Conservation (phyloP, 2,329 filamentous ascomycete genomes). For the Stagonosporopsis chrysanthemi region DNA sequence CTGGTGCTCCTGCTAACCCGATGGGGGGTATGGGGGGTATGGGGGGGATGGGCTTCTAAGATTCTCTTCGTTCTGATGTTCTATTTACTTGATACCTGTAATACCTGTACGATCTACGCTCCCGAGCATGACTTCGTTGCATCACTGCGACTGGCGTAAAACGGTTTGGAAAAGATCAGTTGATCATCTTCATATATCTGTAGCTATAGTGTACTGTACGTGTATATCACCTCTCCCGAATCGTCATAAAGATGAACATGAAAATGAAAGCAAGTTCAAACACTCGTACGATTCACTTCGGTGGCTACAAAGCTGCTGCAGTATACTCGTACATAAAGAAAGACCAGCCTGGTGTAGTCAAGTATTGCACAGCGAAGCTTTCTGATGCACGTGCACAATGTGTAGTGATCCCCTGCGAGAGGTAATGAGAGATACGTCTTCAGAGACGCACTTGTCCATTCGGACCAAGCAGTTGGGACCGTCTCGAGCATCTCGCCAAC, state of each 20-base stretch:
- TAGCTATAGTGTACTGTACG: conserved; percentile 2
- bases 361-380: too few species aligned
- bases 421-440: not conserved
- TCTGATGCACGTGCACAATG: too few species aligned
- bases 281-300: not conserved
- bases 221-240: conserved; percentile 7
- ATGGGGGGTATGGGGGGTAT: conserved; percentile 53
- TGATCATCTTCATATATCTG: not conserved
- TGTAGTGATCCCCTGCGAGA: too few species aligned
- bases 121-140: conserved; percentile 1
- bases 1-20: not conserved
- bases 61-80: conserved; percentile 20
- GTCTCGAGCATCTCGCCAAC: not conserved
- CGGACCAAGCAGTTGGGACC: not conserved
- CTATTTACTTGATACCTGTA: conserved; percentile 1
- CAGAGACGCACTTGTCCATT: not conserved
- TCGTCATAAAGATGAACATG: conserved; percentile 43
- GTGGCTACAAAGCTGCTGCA: not conserved
- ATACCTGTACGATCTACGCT: conserved; percentile 1
- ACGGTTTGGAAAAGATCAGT: conserved; percentile 1
- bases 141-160: not conserved
- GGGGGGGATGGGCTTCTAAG: conserved; percentile 60
- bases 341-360: too few species aligned
- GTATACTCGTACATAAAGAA: too few species aligned
- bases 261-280: conserved; percentile 37